Conservation (phyloP, 73 alveolate species). For the Uronychia binucleata region DNA sequence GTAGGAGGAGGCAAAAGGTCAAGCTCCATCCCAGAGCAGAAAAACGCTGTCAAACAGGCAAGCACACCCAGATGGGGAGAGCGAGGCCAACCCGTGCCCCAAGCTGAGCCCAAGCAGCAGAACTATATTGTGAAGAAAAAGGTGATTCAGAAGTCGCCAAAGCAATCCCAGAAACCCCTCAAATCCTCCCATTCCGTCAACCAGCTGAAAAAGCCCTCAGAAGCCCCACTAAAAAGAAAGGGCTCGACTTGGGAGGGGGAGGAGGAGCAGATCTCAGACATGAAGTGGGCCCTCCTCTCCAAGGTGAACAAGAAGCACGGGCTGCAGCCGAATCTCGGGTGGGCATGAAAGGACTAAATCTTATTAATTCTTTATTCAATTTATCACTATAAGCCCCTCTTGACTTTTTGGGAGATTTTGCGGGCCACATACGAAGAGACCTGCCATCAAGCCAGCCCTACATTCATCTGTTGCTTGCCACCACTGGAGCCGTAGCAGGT, state of each 20-base stretch:
- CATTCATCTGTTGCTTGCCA: neutral
- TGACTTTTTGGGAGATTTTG: neutral
- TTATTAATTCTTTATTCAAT: no score
- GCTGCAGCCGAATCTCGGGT: neutral
- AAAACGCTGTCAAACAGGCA: neutral
- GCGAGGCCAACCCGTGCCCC: neutral
- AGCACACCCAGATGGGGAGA: neutral
- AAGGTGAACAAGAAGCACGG: neutral
- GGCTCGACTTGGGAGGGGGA: neutral
- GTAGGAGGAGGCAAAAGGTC: neutral
- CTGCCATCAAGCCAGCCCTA: neutral
- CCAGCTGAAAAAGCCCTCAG: neutral
- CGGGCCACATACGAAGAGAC: neutral
- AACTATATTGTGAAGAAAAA: neutral
- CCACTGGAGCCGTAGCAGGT: neutral
- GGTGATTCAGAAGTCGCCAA: neutral
- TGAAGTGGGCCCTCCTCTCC: neutral
- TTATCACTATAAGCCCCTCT: neutral
- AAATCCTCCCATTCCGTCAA: neutral
- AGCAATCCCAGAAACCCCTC: no score
- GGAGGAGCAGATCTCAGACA: neutral
- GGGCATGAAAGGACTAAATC: neutral
- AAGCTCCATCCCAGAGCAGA: neutral
- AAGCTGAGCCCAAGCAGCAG: neutral
- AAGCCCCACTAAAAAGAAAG: neutral